These are phyloP conservation scores for Theobroma cacao DNA, from an alignment of 345 rosid species.

Conservation along the genomic window DNA sequence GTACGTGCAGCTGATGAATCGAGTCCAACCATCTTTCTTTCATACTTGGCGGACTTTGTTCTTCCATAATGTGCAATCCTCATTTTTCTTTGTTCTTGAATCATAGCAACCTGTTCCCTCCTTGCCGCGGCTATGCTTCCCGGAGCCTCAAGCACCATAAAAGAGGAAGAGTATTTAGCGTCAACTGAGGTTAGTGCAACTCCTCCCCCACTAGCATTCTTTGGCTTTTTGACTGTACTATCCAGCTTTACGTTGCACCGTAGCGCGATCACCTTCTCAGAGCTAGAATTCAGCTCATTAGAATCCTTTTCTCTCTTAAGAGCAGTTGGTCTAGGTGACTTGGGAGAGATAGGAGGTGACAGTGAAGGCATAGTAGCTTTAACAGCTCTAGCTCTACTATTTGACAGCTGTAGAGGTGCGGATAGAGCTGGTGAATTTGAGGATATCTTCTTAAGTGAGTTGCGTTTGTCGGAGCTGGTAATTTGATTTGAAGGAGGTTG, in stretches of 20 bases:
- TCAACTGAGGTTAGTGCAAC: background rate
- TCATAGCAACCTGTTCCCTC: constrained; percentile 56
- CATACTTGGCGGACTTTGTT: constrained; percentile 35
- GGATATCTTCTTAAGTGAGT: no score
- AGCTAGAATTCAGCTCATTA: constrained; percentile 21
- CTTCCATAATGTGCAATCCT: constrained; percentile 73
- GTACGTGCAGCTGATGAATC: constrained; percentile 16
- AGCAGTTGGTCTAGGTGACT: constrained; percentile 31
- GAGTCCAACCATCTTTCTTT: constrained; percentile 22
- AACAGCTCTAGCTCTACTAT: constrained; percentile 21
- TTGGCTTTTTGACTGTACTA: constrained; percentile 21
- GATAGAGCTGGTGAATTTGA: no score
- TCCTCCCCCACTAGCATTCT: background rate
- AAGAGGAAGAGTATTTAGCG: constrained; percentile 18
- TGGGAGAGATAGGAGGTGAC: constrained; percentile 66
- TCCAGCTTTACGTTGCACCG: constrained; percentile 17
- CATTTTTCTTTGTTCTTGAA: constrained; percentile 59
- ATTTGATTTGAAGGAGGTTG: no score
- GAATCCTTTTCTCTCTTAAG: constrained; percentile 29
- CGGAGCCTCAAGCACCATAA: constrained; percentile 34
- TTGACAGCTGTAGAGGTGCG: no score
- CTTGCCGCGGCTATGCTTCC: constrained; percentile 79
- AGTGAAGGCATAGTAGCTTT: constrained; percentile 20
- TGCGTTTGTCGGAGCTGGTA: no score
- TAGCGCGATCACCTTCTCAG: constrained; percentile 28